phyloP scores from a whole-genome alignment of 495 filamentous ascomycete species.

The Hyaloscypha bicolor region DNA sequence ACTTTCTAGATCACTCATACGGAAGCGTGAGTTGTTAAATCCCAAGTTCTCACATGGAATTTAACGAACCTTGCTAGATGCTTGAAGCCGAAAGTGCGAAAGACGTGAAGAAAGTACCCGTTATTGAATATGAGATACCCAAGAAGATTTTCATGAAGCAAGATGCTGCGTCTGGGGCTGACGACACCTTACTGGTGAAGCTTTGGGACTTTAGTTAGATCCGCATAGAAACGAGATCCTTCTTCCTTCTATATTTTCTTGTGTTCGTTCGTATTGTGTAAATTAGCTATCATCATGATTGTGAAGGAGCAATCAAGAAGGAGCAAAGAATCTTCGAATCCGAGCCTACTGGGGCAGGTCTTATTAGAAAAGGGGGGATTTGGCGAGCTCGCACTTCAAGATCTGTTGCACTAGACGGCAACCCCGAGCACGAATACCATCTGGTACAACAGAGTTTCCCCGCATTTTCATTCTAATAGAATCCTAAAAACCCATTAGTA shows the following conservation, averaged over 20 bases:
- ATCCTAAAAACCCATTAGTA: background rate
- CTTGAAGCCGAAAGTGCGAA: conserved; percentile 80
- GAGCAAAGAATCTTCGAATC: no score
- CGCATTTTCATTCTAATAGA: background rate
- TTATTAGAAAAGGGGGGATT: background rate
- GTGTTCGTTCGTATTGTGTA: background rate
- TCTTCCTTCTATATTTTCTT: background rate
- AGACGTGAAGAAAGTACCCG: conserved; percentile 80
- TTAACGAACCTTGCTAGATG: conserved; percentile 50
- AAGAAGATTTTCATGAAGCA: conserved; percentile 77
- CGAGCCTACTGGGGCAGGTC: background rate
- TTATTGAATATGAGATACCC: conserved; percentile 92
- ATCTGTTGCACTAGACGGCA: no score
- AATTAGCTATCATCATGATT: no score
- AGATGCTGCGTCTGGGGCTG: conserved; percentile 42
- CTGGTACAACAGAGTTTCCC: background rate
- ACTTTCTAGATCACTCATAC: conserved; percentile 96
- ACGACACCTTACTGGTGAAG: conserved; percentile 50
- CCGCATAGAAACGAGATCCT: background rate
- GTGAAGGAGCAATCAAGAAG: no score
- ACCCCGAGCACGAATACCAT: background rate
- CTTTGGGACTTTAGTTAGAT: conserved; percentile 55
- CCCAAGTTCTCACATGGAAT: background rate
- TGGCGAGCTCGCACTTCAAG: background rate
- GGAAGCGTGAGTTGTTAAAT: conserved; percentile 65